Evolutionary conservation across 805 yeast species (phyloP).

Genomic region (Kodamaea nitidulidarum): DNA sequence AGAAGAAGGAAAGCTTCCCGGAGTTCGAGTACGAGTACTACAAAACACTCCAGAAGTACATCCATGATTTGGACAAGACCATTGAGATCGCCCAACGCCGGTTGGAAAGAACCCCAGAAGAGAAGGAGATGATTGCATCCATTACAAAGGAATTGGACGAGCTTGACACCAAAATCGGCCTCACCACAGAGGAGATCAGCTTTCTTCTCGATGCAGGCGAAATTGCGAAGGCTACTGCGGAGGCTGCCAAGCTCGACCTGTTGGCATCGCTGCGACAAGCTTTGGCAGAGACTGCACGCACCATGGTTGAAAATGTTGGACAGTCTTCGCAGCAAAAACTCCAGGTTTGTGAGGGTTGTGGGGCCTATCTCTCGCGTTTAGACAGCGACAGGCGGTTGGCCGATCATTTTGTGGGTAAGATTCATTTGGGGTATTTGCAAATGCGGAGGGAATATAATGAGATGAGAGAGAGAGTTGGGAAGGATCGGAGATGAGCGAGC

Average conservation of each 20-base stretch:
- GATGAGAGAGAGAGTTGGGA: neutral
- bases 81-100: constrained; percentile 60
- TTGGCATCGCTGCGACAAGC: constrained; percentile 46
- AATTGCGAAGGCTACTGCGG: constrained; percentile 47
- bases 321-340: constrained; percentile 86
- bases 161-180: constrained; percentile 58
- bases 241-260: constrained; percentile 43
- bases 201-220: constrained; percentile 48
- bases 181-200: constrained; percentile 64
- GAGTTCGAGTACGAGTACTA: constrained; percentile 49
- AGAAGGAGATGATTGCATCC: constrained; percentile 52
- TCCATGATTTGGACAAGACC: constrained; percentile 63
- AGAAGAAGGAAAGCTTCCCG: constrained; percentile 43
- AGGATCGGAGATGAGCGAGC: too few species aligned
- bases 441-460: constrained; percentile 58
- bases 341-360: constrained; percentile 87
- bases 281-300: constrained; percentile 54
- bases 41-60: constrained; percentile 48
- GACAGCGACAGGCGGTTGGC: constrained; percentile 87
- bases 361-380: constrained; percentile 78
- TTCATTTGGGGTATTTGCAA: constrained; percentile 76
- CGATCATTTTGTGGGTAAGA: constrained; percentile 85
- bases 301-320: constrained; percentile 66
- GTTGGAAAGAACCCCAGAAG: constrained; percentile 72
- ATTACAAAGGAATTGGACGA: constrained; percentile 56